Evolutionary conservation across 2,329 filamentous ascomycete species (phyloP).

Genomic region (Phialophora chinensis): DNA sequence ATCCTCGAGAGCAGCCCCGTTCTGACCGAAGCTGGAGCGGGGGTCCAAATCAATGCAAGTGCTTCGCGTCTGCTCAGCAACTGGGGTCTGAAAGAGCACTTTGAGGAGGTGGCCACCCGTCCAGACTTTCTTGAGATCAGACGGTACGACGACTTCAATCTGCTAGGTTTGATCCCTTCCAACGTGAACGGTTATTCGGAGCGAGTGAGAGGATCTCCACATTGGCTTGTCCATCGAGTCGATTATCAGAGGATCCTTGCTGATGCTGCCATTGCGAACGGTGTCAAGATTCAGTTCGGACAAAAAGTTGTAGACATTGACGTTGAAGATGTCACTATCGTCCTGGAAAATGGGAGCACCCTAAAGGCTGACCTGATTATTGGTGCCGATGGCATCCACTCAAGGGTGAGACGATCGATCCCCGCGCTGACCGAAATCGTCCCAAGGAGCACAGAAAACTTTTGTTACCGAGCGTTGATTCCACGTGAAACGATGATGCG

Average conservation of each 20-base stretch:
- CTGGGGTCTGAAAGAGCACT: constrained; percentile 29
- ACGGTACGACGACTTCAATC: constrained; percentile 44
- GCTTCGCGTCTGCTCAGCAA: constrained; percentile 33
- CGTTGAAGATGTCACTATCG: constrained; percentile 5
- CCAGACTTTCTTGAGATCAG: constrained; percentile 44
- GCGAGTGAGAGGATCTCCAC: constrained; percentile 37
- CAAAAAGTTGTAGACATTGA: constrained; percentile 19
- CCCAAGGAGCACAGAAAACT: constrained; percentile 11
- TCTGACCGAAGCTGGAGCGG: constrained; percentile 37
- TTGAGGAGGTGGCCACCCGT: constrained; percentile 42
- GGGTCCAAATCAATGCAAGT: constrained; percentile 39
- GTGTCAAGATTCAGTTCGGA: constrained; percentile 23
- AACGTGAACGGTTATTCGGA: constrained; percentile 39
- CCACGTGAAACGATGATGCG: constrained; percentile 27
- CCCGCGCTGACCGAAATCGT: constrained; percentile 1
- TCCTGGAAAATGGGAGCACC: constrained; percentile 13
- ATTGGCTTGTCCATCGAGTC: constrained; percentile 45
- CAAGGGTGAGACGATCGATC: constrained; percentile 11
- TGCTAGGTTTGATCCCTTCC: constrained; percentile 44
- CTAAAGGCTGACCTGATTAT: constrained; percentile 27
- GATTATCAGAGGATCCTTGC: constrained; percentile 44
- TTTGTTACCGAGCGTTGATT: constrained; percentile 28
- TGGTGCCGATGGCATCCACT: constrained; percentile 27
- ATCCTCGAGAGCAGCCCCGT: constrained; percentile 41
- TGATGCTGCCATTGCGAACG: constrained; percentile 37